Base-by-base conservation (phyloP, 257 asterid genomes). In the Nicotiana attenuata region DNA sequence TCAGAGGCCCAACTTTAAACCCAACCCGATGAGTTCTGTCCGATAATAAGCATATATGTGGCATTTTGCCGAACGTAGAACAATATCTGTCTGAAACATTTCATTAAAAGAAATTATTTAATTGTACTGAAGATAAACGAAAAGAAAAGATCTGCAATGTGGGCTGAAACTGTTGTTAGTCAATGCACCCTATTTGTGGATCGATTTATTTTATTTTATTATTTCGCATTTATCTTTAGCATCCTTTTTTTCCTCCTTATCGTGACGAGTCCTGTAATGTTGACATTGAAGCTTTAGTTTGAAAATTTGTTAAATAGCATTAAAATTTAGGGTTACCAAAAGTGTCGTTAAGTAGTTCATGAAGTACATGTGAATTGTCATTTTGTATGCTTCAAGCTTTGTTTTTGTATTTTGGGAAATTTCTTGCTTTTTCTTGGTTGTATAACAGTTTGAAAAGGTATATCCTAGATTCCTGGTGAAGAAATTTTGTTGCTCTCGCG, bases 331-430 rank as follows among this genome's bases (percentile, higher is more conserved):
- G 60, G 11, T 71, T 45, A 71, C 47, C 15, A 22, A 47, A 52
- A n/a, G 20, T 69, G 77, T 41, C 77, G 77, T 69, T 41, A n/a
- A 5, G 57, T 69, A 69, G 33, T 41, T 71, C 78, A 71, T 71
- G 78, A 45, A 47, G 60, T 45, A 71, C 78, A 22, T 71, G 78
- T 71, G 78, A 71, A 71, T 71, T 45, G 38, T 14, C 78, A 71
- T 71, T 71, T 71, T 71, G 78, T 71, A 47, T 45, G 60, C 59
- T 45, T 22, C 78, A 71, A 71, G 78, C 60, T 71, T 71, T 47
- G 38, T 14, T 22, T 71, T 71, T 29, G 38, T 71, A 71, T 22
- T 71, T 71, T 7, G 78, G 47, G 5, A 7, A 71, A 71, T 71
- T 65, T 45, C 16, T 71, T 45, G 24, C 61, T 20, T 22, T 71